Conservation (phyloP, 345 rosid species). For the Gossypium sturtianum region DNA sequence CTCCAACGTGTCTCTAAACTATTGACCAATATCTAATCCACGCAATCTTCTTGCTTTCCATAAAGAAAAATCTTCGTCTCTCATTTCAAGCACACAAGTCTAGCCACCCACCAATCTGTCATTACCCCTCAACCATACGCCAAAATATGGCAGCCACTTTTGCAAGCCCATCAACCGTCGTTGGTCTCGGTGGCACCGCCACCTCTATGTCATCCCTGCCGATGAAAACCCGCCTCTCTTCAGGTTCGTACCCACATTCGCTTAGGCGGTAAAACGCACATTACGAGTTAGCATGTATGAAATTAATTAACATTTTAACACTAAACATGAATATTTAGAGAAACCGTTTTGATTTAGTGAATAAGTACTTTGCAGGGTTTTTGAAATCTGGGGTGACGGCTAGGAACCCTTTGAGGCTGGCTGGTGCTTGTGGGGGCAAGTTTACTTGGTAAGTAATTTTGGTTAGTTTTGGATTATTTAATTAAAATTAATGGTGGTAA, state of each 20-base stretch:
- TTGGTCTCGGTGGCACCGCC: conserved; percentile 62
- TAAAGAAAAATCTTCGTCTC: conserved; percentile 33
- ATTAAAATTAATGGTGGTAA: background rate
- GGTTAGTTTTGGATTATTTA: conserved; percentile 28
- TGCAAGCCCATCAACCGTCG: conserved; percentile 52
- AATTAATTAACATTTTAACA: background rate
- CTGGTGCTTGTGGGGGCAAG: conserved; percentile 51
- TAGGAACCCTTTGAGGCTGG: conserved; percentile 50
- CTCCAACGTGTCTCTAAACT: conserved; percentile 45
- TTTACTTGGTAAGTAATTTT: conserved; percentile 51
- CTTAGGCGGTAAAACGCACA: background rate
- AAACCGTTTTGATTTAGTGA: background rate
- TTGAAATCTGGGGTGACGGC: conserved; percentile 45
- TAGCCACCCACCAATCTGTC: background rate
- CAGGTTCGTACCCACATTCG: conserved; percentile 33
- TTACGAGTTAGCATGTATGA: background rate
- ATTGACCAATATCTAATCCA: conserved; percentile 44
- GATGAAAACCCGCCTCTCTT: conserved; percentile 23
- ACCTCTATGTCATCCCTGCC: conserved; percentile 35
- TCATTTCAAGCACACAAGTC: background rate
- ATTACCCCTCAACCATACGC: background rate
- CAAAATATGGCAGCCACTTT: conserved; percentile 56
- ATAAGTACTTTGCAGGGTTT: conserved; percentile 35
- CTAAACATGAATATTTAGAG: background rate
- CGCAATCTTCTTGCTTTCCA: conserved; percentile 42